phyloP scores from a whole-genome alignment of 352 stramenopile genomes.

The Phytophthora uliginosa region DNA sequence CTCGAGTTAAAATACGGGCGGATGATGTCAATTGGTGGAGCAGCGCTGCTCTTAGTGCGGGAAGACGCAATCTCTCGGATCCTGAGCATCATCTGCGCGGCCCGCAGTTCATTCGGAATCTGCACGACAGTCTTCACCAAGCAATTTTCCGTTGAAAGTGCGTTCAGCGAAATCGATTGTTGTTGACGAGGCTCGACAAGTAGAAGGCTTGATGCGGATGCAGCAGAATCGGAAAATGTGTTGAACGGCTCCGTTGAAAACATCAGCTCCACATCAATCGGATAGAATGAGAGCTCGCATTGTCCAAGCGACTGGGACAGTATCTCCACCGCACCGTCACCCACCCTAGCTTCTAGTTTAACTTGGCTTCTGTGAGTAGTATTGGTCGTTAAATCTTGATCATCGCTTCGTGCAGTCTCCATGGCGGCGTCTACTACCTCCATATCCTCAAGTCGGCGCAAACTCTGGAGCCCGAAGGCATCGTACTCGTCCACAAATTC shows the following conservation, averaged over 20 bases:
- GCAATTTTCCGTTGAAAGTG: constrained; percentile 3
- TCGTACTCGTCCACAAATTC: constrained; percentile 62
- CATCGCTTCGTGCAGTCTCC: not conserved
- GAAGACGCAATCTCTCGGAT: constrained; percentile 41
- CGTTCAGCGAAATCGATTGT: constrained; percentile 37
- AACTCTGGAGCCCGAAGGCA: constrained; percentile 31
- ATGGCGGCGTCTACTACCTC: constrained; percentile 17
- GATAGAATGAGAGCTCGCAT: constrained; percentile 65
- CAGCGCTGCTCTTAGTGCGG: constrained; percentile 32
- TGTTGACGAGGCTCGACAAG: constrained; percentile 57
- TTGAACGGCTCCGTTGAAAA: constrained; percentile 76
- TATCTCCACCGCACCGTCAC: constrained; percentile 35
- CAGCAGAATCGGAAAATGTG: constrained; percentile 45
- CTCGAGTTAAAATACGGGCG: constrained; percentile 61
- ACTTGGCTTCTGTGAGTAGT: constrained; percentile 15
- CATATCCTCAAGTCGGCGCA: constrained; percentile 25
- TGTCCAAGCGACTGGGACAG: constrained; percentile 40
- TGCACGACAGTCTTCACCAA: constrained; percentile 29
- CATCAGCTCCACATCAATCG: constrained; percentile 76
- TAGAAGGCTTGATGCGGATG: constrained; percentile 48
- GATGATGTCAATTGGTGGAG: constrained; percentile 49
- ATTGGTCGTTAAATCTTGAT: not conserved
- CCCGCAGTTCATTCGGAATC: constrained; percentile 40
- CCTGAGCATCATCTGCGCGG: constrained; percentile 62
- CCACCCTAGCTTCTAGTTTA: constrained; percentile 45